Evolutionary conservation across 2,329 filamentous ascomycete genomes (phyloP).

Genomic region (Tolypocladium capitatum): DNA sequence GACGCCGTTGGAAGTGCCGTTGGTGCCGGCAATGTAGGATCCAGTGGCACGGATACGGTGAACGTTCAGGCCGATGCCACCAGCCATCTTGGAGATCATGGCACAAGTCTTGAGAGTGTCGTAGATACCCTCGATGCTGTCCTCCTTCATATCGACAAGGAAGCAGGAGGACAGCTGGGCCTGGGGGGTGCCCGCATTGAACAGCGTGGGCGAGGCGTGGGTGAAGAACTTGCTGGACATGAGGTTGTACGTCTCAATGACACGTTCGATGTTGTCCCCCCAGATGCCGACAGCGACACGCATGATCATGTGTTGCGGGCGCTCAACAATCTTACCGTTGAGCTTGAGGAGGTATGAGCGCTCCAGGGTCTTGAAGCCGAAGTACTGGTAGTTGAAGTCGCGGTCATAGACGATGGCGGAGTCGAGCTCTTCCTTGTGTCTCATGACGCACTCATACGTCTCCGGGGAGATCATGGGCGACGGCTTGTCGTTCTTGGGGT

Average conservation of each 20-base stretch:
- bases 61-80: conserved; percentile 91
- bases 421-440: conserved; percentile 92
- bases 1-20: conserved; percentile 94
- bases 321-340: conserved; percentile 89
- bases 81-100: conserved; percentile 99
- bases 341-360: conserved; percentile 94
- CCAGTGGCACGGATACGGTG: conserved; percentile 95
- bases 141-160: conserved; percentile 98
- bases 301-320: conserved; percentile 99
- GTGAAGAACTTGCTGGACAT: conserved; percentile 99
- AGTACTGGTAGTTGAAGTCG: conserved; percentile 99
- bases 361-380: conserved; percentile 98
- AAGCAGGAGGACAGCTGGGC: conserved; percentile 96
- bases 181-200: conserved; percentile 93
- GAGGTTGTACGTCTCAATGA: conserved; percentile 94
- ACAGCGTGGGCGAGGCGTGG: conserved; percentile 92
- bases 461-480: conserved; percentile 92
- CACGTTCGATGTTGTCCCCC: conserved; percentile 86
- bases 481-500: conserved; percentile 71
- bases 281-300: conserved; percentile 95
- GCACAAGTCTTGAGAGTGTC: conserved; percentile 98
- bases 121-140: conserved; percentile 98
- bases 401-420: conserved; percentile 98
- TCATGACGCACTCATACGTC: conserved; percentile 88
- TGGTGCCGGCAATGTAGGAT: conserved; percentile 95